Evolutionary conservation across 1,139 yeast genomes (phyloP).

Genomic region (Geotrichum bryndzae): DNA sequence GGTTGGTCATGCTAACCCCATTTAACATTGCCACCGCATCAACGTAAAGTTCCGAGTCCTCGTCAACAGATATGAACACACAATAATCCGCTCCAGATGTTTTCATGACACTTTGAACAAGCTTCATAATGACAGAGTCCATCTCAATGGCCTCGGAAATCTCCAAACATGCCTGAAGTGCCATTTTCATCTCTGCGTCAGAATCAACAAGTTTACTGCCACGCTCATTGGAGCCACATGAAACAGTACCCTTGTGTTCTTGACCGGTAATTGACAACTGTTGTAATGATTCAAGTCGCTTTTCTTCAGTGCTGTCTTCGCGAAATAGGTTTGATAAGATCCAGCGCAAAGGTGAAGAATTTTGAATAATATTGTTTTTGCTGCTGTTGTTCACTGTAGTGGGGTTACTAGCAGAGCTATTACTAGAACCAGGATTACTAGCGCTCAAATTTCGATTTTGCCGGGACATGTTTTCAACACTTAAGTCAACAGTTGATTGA

Average conservation of each 20-base stretch:
- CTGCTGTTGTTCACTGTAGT: not conserved
- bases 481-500: constrained; percentile 7
- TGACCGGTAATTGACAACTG: constrained; percentile 7
- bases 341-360: constrained; percentile 30
- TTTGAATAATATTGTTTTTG: constrained; percentile 8
- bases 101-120: constrained; percentile 41
- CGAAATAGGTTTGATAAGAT: constrained; percentile 29
- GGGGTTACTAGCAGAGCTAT: not conserved
- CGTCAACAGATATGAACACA: constrained; percentile 40
- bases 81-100: constrained; percentile 46
- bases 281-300: constrained; percentile 7
- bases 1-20: constrained; percentile 36
- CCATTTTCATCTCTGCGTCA: constrained; percentile 25
- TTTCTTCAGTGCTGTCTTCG: constrained; percentile 20
- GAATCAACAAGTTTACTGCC: constrained; percentile 8
- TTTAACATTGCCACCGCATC: constrained; percentile 43
- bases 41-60: constrained; percentile 36
- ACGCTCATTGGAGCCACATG: constrained; percentile 2
- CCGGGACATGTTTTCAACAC: not conserved
- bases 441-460: constrained; percentile 1
- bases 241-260: not conserved
- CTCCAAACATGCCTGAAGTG: constrained; percentile 43
- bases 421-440: not conserved
- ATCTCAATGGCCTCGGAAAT: constrained; percentile 46
- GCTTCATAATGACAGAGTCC: constrained; percentile 38